Evolutionary conservation across 768 basidiomycete species (phyloP), one percentile per base, ranked within the genome.

Genomic region (Naganishia vishniacii): DNA sequence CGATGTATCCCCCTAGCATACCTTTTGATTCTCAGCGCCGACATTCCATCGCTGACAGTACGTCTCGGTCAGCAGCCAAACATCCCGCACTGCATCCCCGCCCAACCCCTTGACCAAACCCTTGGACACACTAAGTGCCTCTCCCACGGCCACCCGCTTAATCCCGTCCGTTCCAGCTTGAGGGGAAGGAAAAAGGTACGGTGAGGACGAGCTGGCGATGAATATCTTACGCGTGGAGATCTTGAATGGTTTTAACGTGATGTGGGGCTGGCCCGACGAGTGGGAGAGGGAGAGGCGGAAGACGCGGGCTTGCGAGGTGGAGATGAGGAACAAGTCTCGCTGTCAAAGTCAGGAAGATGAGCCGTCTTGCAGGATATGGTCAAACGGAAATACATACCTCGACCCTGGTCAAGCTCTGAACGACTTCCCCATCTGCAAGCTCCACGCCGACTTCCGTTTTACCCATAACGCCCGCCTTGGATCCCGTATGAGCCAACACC

Each of bases 251-350:
- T 40, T 37, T 18, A 56, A 16, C 34, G 31, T 32, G 37, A 56
- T 37, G 3, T 32, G 12, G 32, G 53, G 53, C 18, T 56, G n/a
- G 9, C 53, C 53, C 20, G 53, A 56, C 18, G 53, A 25, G 1
- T 56, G 53, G n/a, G 34, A 56, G 53, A 56, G 53, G 53, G 37
- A 40, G 53, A 56, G 53, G 23, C 53, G 53, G 53, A 56, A 13
- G 2, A 40, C 53, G 13, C 53, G 53, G 20, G 32, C 12, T 26
- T 37, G 23, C 1, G 53, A 37, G 1, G 53, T 56, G 53, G 53
- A 37, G 37, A 56, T 23, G 20, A 56, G 53, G 53, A 31, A 56
- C 23, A 34, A 20, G 34, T 56, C 53, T 25, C 53, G 53, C 53
- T 51, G 9, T 16, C 11, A 32, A 15, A 25, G 26, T 16, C 7